Base-by-base conservation (phyloP, 2,329 filamentous ascomycete species). In the Endothia cerciana region DNA sequence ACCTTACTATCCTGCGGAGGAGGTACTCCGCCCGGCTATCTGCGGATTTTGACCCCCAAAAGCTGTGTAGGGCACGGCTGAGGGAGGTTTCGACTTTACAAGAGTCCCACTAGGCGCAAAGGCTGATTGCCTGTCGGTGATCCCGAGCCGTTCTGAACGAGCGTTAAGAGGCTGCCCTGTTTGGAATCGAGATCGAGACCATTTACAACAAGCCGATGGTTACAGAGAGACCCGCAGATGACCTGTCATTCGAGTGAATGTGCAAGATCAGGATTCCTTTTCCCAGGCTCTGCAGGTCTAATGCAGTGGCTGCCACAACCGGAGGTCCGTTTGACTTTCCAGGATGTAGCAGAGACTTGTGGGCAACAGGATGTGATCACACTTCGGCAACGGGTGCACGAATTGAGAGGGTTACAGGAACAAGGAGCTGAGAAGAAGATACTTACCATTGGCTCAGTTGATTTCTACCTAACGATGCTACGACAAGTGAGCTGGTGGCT, bases 381-480 rank as follows among this genome's bases (percentile, higher is more conserved):
- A 28, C 28, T 25, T 22, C 13, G 4, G 47, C 22, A 4, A 25
- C 47, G 17, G 22, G 7, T 15, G 47, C 22, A 51, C 13, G 15
- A 30, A 2, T 30, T 17, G 47, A 25, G 25, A 30, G 22, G 22
- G 13, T 17, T 15, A 3, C 51, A 17, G 28, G 17, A 55, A 36
- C 17, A 55, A 2, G 51, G 30, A 25, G 51, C 51, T 55, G 47
- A 30, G n/a, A n/a, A n/a, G n/a, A 51, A 55, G 51, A 55, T 19
- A 36, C 51, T 33, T 55, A 28, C 36, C 15, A 33, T 33, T 5
- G 30, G 30, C 7, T 13, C 28, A 55, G 51, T 30, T 55, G 51
- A 25, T 22, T 19, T 36, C 51, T 33, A 28, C 51, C 36, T 28
- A 55, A 55, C 36, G 51, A 55, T 55, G 51, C 30, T 36, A 36